phyloP scores from a whole-genome alignment of 2,329 filamentous ascomycete genomes.

The Colletotrichum shisoi region DNA sequence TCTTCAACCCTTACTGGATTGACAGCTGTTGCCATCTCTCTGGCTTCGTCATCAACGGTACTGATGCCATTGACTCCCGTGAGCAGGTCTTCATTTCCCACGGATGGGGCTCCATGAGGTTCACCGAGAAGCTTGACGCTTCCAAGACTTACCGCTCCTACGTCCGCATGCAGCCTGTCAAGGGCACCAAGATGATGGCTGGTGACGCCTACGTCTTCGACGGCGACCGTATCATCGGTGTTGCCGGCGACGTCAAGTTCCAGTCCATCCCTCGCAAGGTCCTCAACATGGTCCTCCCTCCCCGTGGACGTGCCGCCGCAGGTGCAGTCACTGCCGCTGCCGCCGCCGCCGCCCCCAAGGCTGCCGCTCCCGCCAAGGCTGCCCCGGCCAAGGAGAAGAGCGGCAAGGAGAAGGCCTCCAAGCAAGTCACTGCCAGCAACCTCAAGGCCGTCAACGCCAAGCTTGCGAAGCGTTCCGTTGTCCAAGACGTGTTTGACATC shows the following conservation, averaged over 20 bases:
- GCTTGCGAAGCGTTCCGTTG: slow-evolving; percentile 55
- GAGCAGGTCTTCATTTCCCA: slow-evolving; percentile 67
- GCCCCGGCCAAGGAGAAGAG: slow-evolving; percentile 47
- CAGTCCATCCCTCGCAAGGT: slow-evolving; percentile 71
- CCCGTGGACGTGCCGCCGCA: slow-evolving; percentile 58
- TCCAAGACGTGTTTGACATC: slow-evolving; percentile 59
- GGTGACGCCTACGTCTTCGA: slow-evolving; percentile 66
- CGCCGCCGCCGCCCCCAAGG: slow-evolving; percentile 50
- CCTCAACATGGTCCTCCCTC: slow-evolving; percentile 72
- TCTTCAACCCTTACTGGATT: slow-evolving; percentile 67
- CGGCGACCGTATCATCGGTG: slow-evolving; percentile 58
- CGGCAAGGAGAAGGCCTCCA: slow-evolving; percentile 52
- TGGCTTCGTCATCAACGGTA: slow-evolving; percentile 68
- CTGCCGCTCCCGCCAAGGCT: slow-evolving; percentile 46
- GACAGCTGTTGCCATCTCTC: slow-evolving; percentile 67
- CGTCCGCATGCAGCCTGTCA: slow-evolving; percentile 65
- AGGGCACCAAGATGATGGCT: slow-evolving; percentile 60
- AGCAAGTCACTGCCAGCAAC: slow-evolving; percentile 57
- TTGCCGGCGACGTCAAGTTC: slow-evolving; percentile 68
- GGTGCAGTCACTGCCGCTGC: slow-evolving; percentile 48
- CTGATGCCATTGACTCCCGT: slow-evolving; percentile 62
- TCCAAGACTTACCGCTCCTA: slow-evolving; percentile 63
- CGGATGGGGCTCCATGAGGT: slow-evolving; percentile 64
- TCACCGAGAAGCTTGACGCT: slow-evolving; percentile 56
- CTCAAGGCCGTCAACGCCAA: slow-evolving; percentile 61